These are phyloP conservation scores for Plantago rigida DNA, from an alignment of 305 asterid genomes.

Conservation along the genomic window DNA sequence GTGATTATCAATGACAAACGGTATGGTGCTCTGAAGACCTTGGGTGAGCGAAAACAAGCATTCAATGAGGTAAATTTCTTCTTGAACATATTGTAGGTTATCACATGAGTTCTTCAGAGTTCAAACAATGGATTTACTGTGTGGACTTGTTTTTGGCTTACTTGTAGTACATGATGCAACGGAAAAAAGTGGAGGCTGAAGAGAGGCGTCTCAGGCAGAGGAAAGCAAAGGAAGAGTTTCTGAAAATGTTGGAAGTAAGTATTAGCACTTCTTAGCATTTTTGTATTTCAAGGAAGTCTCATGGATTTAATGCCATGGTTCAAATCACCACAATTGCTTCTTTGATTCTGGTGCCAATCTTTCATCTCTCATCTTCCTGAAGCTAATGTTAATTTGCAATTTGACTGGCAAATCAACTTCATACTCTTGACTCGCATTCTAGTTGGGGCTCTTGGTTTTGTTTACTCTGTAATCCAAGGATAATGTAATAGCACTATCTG, in stretches of 20 bases:
- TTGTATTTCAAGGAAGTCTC: background rate
- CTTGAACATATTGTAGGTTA: conserved; percentile 9
- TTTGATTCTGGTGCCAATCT: too few relatives aligned
- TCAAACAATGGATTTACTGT: background rate
- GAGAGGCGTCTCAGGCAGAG: conserved; percentile 87
- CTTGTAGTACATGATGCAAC: conserved; percentile 82
- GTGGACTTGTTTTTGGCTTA: conserved; percentile 6
- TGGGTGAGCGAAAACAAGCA: conserved; percentile 96
- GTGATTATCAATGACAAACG: conserved; percentile 82
- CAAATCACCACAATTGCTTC: too few relatives aligned
- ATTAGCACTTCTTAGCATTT: conserved; percentile 16
- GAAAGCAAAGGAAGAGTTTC: conserved; percentile 80
- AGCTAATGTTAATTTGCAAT: too few relatives aligned
- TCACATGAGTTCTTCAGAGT: background rate
- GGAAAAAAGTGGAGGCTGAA: conserved; percentile 90
- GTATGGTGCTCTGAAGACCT: conserved; percentile 85
- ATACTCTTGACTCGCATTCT: too few relatives aligned
- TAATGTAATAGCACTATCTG: conserved; percentile 8
- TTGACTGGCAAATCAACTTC: too few relatives aligned
- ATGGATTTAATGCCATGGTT: too few relatives aligned
- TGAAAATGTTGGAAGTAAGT: conserved; percentile 91
- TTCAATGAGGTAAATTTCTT: conserved; percentile 69
- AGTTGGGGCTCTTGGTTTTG: too few relatives aligned
- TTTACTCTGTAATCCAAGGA: background rate
- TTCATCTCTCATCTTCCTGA: too few relatives aligned